Base-by-base conservation (phyloP, 129 eudicot species). In the Flaveria sonorensis region DNA sequence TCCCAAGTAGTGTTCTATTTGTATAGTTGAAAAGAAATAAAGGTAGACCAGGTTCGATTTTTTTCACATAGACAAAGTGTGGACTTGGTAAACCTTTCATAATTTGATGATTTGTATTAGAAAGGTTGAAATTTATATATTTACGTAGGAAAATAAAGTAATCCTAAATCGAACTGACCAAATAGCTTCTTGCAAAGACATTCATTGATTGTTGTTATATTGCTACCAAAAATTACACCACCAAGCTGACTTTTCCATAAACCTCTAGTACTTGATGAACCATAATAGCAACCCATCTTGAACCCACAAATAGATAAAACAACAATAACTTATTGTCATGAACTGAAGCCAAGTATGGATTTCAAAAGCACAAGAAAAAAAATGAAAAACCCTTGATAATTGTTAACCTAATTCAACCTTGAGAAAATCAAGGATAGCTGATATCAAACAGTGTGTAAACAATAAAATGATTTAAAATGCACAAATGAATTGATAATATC, bases 31-130 rank as follows among this genome's bases (percentile, higher is more conserved):
- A 93, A 26, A 93, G 79, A 84, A 93, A 93, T 16, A 93, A 74
- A 10, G 98, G 98, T 68, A 93, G 50, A 71, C 98, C 98, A 9
- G 92, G 91, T 74, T 84, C 87, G 14, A 93, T 88, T 66, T 88
- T 93, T 84, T 83, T 82, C 36, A 93, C 92, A 51, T 83, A 90
- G 7, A 60, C 56, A 26, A 88, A 81, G 79, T 92, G 96, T 14
- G 57, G 74, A 48, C 70, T 63, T 16, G 98, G 98, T 81, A 93
- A 88, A 56, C 98, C 98, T 93, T 87, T 70, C 30, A 81, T 53
- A 71, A 55, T 36, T 74, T 71, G 15, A 16, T 47, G 32, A 77
- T 42, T 40, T 28, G 46, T 47, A 77, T 77, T 30, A 70, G 65
- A 63, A 43, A 48, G 40, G 40, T 36, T 36, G 40, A 72, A 62